These are phyloP conservation scores for Penicillium sp. DNA, from an alignment of 2,329 filamentous ascomycete genomes.

Conservation along the genomic window DNA sequence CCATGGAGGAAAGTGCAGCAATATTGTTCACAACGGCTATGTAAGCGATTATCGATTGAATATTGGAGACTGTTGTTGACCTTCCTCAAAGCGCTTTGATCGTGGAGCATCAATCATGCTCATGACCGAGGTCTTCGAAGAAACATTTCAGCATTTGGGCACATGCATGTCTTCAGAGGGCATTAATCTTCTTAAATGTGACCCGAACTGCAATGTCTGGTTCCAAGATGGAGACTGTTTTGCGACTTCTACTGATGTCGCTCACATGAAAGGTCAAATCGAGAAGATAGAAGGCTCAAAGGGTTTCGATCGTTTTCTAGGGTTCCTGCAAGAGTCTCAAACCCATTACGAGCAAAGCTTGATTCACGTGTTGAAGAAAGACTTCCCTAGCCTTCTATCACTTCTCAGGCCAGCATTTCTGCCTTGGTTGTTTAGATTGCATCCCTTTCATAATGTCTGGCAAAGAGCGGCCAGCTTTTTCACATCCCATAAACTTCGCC, in stretches of 20 bases:
- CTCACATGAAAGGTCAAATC: constrained; percentile 2
- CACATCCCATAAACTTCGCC: constrained; percentile 1
- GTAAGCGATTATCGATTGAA: neutral
- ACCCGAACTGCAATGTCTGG: constrained; percentile 8
- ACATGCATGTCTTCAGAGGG: constrained; percentile 2
- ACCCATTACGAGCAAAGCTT: constrained; percentile 1
- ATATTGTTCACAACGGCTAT: neutral
- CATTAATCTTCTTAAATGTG: constrained; percentile 4
- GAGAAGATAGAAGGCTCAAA: neutral
- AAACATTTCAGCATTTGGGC: constrained; percentile 4
- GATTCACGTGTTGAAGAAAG: constrained; percentile 2
- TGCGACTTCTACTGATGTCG: constrained; percentile 2
- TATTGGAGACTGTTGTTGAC: neutral
- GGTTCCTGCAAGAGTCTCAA: neutral
- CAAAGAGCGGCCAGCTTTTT: constrained; percentile 3
- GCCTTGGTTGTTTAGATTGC: constrained; percentile 4
- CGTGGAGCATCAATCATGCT: constrained; percentile 6
- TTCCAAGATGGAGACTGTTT: constrained; percentile 1
- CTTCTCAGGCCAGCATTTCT: constrained; percentile 6
- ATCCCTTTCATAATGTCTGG: constrained; percentile 6
- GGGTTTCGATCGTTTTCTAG: neutral
- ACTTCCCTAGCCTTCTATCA: constrained; percentile 1
- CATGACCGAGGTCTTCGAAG: constrained; percentile 9
- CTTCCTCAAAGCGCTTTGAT: constrained; percentile 3
- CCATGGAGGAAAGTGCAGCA: constrained; percentile 2